Percentiles rank a stretch among this genome's conserved stretches.
Evolutionary conservation across 768 basidiomycete species (phyloP).

Genomic region (Udeniomyces megalosporus): DNA sequence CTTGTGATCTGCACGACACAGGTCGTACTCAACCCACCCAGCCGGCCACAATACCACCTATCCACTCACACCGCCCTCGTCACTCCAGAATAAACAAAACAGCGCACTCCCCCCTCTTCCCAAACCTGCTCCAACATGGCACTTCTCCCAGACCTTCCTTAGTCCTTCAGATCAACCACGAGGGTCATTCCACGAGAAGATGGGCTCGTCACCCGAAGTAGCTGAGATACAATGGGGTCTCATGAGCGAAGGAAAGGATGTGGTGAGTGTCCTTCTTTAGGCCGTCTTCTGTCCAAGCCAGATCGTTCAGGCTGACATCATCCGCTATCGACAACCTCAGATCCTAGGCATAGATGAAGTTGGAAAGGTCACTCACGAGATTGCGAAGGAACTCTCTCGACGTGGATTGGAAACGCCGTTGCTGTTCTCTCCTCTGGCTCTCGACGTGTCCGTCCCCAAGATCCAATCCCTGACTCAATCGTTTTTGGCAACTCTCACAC

Average conservation of each 20-base stretch:
- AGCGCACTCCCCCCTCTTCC: not conserved
- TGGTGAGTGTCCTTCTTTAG: not conserved
- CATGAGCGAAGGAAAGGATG: not conserved
- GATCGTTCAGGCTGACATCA: not conserved
- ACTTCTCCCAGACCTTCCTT: not conserved
- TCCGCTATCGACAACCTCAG: not conserved
- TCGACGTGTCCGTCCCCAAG: conserved; percentile 62
- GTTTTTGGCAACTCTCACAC: conserved; percentile 52
- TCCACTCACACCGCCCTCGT: not conserved
- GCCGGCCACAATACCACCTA: no score
- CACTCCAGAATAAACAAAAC: conserved; percentile 1
- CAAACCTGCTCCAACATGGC: not conserved
- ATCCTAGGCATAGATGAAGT: no score
- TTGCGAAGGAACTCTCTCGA: no score
- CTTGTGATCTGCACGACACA: no score
- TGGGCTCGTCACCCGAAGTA: not conserved
- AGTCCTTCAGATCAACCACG: not conserved
- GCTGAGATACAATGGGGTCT: not conserved
- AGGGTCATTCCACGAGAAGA: not conserved
- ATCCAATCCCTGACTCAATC: conserved; percentile 61
- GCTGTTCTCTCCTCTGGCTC: conserved; percentile 73
- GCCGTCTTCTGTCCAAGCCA: not conserved
- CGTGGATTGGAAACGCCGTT: conserved; percentile 45
- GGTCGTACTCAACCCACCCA: no score
- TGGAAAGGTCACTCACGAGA: no score